A percentile compares a stretch with the other conserved stretches of the same genome.
Evolutionary conservation across 1,284 basidiomycete genomes (phyloP).

Genomic region (Puccinia brachypodii): DNA sequence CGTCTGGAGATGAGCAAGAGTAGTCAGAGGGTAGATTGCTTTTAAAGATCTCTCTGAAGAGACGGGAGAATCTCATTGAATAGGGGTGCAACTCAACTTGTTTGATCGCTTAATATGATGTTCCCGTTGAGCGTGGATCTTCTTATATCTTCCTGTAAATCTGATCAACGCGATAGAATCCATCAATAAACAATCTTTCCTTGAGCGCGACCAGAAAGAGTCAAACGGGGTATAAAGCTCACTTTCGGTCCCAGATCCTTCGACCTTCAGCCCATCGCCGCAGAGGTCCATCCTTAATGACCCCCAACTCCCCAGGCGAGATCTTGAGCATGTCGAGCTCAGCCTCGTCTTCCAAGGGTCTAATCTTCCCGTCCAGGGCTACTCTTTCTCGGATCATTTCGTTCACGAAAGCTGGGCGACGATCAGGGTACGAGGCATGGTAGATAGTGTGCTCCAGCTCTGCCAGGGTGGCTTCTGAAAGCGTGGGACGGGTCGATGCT

Average conservation of each 20-base stretch:
- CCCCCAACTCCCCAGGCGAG: conserved; percentile 63
- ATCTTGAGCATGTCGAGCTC: conserved; percentile 70
- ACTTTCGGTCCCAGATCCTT: conserved; percentile 51
- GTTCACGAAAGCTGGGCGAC: conserved; percentile 54
- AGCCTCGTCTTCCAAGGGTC: conserved; percentile 71
- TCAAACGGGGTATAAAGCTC: neutral
- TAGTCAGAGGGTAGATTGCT: neutral
- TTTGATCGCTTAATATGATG: conserved; percentile 32
- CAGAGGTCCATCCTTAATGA: conserved; percentile 60
- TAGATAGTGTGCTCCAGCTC: conserved; percentile 53
- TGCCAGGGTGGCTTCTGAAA: conserved; percentile 5
- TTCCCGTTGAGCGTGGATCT: conserved; percentile 36
- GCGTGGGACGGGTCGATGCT: neutral
- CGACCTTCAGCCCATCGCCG: conserved; percentile 52
- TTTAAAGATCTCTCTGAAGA: neutral
- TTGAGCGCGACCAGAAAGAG: neutral
- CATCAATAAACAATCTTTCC: neutral
- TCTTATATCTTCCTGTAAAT: conserved; percentile 41
- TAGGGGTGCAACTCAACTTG: conserved; percentile 41
- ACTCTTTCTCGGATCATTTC: conserved; percentile 85
- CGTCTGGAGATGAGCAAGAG: neutral
- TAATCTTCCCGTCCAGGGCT: conserved; percentile 71
- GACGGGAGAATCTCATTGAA: too few species aligned
- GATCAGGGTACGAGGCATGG: conserved; percentile 51
- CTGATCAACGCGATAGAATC: neutral